Evolutionary conservation across 108 stramenopile species (phyloP).

Genomic region (Discostella pseudostelligera): DNA sequence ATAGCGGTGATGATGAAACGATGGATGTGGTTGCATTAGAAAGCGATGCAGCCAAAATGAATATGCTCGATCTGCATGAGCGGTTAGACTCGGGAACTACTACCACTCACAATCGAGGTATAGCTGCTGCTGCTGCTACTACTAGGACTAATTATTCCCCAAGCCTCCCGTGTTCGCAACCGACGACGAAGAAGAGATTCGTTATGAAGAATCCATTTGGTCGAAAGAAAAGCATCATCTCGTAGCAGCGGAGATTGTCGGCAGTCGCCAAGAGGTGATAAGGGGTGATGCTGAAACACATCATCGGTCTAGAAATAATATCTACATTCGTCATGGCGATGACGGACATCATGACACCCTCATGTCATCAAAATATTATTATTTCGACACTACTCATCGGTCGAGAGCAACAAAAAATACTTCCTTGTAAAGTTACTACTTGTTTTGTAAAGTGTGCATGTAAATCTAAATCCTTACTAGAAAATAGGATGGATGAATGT

Average conservation of each 20-base stretch:
- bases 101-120: neutral
- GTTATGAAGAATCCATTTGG: slow-evolving; percentile 5
- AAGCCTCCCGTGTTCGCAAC: neutral
- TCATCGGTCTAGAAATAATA: too few relatives aligned
- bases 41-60: neutral
- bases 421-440: too few relatives aligned
- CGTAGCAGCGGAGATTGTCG: neutral
- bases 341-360: too few relatives aligned
- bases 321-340: too few relatives aligned
- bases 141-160: too few relatives aligned
- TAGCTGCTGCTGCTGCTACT: neutral
- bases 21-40: neutral
- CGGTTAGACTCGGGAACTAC: neutral
- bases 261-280: neutral
- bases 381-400: too few relatives aligned
- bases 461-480: too few relatives aligned
- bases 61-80: neutral
- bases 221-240: neutral
- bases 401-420: too few relatives aligned
- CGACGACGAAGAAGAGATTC: slow-evolving; percentile 2
- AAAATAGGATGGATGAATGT: too few relatives aligned
- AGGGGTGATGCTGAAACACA: too few relatives aligned
- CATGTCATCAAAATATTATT: too few relatives aligned
- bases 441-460: too few relatives aligned
- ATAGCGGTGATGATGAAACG: neutral